Evolutionary conservation across 106 monocot species (phyloP).

Genomic region (Triglochin maritima): DNA sequence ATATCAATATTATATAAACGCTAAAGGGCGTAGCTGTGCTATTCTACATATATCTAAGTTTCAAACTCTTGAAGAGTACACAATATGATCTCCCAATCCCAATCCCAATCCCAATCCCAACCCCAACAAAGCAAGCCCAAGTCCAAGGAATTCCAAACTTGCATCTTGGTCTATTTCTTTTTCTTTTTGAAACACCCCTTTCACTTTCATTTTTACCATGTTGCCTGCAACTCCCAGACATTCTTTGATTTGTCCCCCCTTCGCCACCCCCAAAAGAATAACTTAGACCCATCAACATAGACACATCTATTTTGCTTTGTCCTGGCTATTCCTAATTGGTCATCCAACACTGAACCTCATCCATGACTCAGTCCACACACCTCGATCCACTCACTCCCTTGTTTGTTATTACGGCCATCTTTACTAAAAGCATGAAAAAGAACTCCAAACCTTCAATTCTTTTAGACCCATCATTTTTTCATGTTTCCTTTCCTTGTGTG

Average conservation of each 20-base stretch:
- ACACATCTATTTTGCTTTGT: constrained; percentile 17
- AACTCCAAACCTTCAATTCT: constrained; percentile 14
- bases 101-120: background rate
- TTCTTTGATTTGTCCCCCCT: constrained; percentile 27
- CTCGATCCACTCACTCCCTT: constrained; percentile 18
- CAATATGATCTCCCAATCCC: background rate
- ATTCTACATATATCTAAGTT: background rate
- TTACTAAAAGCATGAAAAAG: constrained; percentile 49
- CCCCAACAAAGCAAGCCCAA: background rate
- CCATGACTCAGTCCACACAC: background rate
- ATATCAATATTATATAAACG: too few relatives aligned
- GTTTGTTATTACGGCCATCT: constrained; percentile 21
- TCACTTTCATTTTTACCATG: constrained; percentile 28
- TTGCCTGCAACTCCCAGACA: constrained; percentile 32
- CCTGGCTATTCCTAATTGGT: constrained; percentile 1
- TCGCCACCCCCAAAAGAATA: constrained; percentile 28
- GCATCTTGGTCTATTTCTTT: constrained; percentile 22
- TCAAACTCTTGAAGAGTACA: background rate
- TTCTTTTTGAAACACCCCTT: constrained; percentile 24
- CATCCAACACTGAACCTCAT: constrained; percentile 11
- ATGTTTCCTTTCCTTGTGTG: constrained; percentile 5
- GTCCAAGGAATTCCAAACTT: constrained; percentile 9
- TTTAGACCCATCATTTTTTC: constrained; percentile 6
- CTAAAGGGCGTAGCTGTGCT: too few relatives aligned
- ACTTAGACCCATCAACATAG: constrained; percentile 34